phyloP scores from a whole-genome alignment of 495 filamentous ascomycete species.

The Echria macrotheca region DNA sequence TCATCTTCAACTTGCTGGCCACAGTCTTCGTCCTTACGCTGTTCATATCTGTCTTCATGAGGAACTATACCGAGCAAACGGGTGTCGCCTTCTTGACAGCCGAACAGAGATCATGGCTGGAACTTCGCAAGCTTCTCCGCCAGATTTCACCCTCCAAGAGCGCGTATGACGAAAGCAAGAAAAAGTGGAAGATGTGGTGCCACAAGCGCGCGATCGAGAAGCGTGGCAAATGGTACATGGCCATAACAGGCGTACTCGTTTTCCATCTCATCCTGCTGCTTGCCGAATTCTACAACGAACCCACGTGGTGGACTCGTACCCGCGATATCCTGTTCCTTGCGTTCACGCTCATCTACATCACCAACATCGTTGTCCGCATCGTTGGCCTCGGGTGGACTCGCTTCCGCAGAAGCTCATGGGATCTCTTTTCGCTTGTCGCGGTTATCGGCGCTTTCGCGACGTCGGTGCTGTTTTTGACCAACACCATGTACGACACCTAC shows the following conservation, averaged over 20 bases:
- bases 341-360: constrained; percentile 81
- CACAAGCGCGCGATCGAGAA: constrained; percentile 93
- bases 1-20: constrained; percentile 93
- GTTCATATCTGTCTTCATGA: constrained; percentile 99
- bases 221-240: constrained; percentile 84
- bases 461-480: constrained; percentile 59
- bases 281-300: constrained; percentile 77
- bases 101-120: constrained; percentile 95
- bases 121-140: constrained; percentile 84
- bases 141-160: constrained; percentile 93
- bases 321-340: constrained; percentile 73
- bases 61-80: constrained; percentile 97
- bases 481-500: constrained; percentile 53
- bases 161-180: constrained; percentile 65
- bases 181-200: constrained; percentile 83
- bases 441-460: constrained; percentile 83
- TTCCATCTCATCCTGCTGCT: constrained; percentile 79
- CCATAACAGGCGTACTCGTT: constrained; percentile 70
- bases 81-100: constrained; percentile 95
- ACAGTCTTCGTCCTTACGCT: constrained; percentile 97
- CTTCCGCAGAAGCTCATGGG: constrained; percentile 92
- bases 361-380: constrained; percentile 79
- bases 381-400: constrained; percentile 88
- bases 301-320: constrained; percentile 55
- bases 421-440: constrained; percentile 78